These are phyloP conservation scores for Talaromyces sp. DNA, from an alignment of 2,329 filamentous ascomycete genomes.

Conservation along the genomic window DNA sequence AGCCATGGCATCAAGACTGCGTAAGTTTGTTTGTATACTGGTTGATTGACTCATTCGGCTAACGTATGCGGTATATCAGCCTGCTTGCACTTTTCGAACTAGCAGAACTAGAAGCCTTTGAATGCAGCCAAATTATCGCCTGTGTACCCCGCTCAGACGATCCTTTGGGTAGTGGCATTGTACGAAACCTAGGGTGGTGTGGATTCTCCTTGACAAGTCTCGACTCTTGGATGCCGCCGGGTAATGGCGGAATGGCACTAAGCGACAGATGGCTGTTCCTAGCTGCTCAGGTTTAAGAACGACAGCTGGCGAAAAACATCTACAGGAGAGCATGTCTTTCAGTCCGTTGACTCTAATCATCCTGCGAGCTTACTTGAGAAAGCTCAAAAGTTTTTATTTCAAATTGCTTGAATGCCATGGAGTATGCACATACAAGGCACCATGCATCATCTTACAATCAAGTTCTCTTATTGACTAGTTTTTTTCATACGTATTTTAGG, in stretches of 20 bases:
- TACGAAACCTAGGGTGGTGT: constrained; percentile 86
- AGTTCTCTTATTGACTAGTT: not conserved
- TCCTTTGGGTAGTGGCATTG: constrained; percentile 56
- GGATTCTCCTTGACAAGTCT: constrained; percentile 81
- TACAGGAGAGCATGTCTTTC: not conserved
- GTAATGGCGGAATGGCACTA: constrained; percentile 55
- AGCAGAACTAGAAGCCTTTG: constrained; percentile 65
- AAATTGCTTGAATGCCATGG: not conserved
- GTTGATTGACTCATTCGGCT: not conserved
- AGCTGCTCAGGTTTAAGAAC: constrained; percentile 70
- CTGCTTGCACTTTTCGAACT: constrained; percentile 89
- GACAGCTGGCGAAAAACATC: not conserved
- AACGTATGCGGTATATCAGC: constrained; percentile 42
- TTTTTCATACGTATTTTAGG: not conserved
- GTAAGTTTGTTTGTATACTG: constrained; percentile 50
- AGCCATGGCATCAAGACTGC: constrained; percentile 79
- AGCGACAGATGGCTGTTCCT: constrained; percentile 81
- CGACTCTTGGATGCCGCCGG: constrained; percentile 60
- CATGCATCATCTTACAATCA: not conserved
- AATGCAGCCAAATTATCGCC: constrained; percentile 71
- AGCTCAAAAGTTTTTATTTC: not conserved
- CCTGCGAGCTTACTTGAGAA: not conserved
- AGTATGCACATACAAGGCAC: not conserved
- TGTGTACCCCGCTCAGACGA: constrained; percentile 71
- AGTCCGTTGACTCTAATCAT: not conserved